A percentile compares a stretch with the other conserved stretches of the same genome.
These are phyloP conservation scores for Crepidotus sp. DNA, from an alignment of 1,284 basidiomycete species.

Conservation along the genomic window DNA sequence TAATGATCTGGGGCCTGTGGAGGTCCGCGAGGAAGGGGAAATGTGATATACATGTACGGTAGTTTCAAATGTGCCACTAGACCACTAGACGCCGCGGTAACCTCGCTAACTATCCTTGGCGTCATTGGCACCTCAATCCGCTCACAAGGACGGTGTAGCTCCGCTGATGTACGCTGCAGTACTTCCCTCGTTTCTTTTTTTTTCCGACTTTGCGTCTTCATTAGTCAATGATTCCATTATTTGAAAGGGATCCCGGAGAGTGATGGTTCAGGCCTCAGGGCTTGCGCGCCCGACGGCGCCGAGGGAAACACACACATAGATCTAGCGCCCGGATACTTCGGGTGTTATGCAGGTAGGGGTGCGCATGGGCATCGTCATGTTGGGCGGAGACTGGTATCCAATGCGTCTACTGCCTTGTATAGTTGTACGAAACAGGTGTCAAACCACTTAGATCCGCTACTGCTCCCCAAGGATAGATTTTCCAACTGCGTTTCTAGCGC, in stretches of 20 bases:
- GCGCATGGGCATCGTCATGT: conserved; percentile 13
- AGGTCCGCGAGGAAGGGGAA: conserved; percentile 29
- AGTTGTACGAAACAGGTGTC: conserved; percentile 55
- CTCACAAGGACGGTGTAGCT: too few relatives aligned
- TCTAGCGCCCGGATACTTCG: neutral
- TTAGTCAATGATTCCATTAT: neutral
- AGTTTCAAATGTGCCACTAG: neutral
- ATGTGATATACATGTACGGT: conserved; percentile 18
- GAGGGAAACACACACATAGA: neutral
- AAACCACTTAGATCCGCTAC: conserved; percentile 43
- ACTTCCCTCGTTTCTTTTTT: too few relatives aligned
- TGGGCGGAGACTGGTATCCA: conserved; percentile 16
- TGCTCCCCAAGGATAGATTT: conserved; percentile 18
- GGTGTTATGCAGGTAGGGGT: conserved; percentile 12
- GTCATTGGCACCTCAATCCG: too few relatives aligned
- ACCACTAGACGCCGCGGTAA: conserved; percentile 1
- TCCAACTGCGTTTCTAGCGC: conserved; percentile 13
- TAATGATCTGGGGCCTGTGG: conserved; percentile 10
- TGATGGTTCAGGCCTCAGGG: neutral
- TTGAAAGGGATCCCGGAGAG: neutral
- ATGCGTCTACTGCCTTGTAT: conserved; percentile 27
- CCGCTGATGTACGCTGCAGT: too few relatives aligned
- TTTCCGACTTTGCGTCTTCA: too few relatives aligned
- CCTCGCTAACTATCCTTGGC: conserved; percentile 5
- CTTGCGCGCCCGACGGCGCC: neutral